Conservation (phyloP, 495 filamentous ascomycete species). For the Trichoderma parareesei region DNA sequence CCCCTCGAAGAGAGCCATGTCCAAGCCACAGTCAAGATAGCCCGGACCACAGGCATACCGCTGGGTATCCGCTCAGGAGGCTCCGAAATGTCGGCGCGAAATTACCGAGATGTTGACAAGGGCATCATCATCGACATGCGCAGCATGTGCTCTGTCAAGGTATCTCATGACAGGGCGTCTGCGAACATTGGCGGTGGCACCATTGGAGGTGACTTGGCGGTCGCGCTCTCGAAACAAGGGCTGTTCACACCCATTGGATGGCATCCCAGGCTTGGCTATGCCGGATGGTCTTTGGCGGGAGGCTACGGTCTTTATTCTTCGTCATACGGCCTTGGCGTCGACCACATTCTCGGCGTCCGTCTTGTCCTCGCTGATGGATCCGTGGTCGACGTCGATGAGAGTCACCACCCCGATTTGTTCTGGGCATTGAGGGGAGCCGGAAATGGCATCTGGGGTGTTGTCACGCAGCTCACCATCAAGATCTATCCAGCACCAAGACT, state of each 20-base stretch:
- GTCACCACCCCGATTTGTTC: slow-evolving; percentile 24
- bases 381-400: slow-evolving; percentile 21
- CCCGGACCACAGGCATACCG: not conserved
- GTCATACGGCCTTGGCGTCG: slow-evolving; percentile 28
- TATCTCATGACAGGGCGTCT: not conserved
- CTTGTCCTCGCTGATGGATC: slow-evolving; percentile 26
- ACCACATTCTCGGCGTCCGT: slow-evolving; percentile 29
- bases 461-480: slow-evolving; percentile 27
- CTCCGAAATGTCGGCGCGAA: not conserved
- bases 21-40: slow-evolving; percentile 1
- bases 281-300: slow-evolving; percentile 30
- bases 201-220: not conserved
- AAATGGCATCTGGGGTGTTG: slow-evolving; percentile 30
- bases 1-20: not conserved
- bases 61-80: not conserved
- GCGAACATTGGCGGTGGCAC: slow-evolving; percentile 1
- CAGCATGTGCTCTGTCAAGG: not conserved
- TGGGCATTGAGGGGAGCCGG: slow-evolving; percentile 34
- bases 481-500: slow-evolving; percentile 25
- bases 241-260: slow-evolving; percentile 23
- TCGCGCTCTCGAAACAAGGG: slow-evolving; percentile 18
- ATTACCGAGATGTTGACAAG: not conserved
- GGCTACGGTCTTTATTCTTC: slow-evolving; percentile 30
- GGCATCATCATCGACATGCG: slow-evolving; percentile 6
- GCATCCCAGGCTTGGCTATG: slow-evolving; percentile 25